Percentiles rank a stretch among this genome's conserved stretches.
Evolutionary conservation across 768 basidiomycete genomes (phyloP).

Genomic region (Coprinopsis marcescibilis): DNA sequence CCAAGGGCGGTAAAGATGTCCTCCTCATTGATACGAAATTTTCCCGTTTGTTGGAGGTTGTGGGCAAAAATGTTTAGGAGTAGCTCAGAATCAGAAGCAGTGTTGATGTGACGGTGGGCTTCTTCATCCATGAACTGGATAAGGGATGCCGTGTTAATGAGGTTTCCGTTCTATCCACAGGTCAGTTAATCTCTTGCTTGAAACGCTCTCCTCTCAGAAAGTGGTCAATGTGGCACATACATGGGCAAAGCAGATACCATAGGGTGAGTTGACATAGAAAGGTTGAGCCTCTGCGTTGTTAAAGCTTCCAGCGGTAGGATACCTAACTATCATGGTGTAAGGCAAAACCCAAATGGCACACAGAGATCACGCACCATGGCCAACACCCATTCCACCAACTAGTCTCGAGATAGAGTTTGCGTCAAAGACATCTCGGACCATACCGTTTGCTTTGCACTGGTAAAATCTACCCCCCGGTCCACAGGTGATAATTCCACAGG

Average conservation of each 20-base stretch:
- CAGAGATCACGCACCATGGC: conserved; percentile 65
- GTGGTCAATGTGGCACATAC: conserved; percentile 39
- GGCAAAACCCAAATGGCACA: background rate
- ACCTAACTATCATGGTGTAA: conserved; percentile 60
- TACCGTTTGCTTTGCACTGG: conserved; percentile 98
- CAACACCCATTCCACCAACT: conserved; percentile 94
- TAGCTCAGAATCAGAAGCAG: conserved; percentile 95
- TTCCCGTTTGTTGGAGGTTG: conserved; percentile 96
- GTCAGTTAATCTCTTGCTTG: too few species aligned
- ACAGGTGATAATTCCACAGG: conserved; percentile 95
- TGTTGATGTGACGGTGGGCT: conserved; percentile 98
- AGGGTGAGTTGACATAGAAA: conserved; percentile 99
- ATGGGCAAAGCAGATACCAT: conserved; percentile 97
- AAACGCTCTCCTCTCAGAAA: background rate
- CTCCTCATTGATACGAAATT: conserved; percentile 98
- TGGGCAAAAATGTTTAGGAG: conserved; percentile 97
- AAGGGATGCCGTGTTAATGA: conserved; percentile 87
- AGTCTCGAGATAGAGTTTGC: conserved; percentile 66
- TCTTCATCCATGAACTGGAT: conserved; percentile 92
- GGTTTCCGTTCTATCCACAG: conserved; percentile 84
- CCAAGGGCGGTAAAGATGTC: conserved; percentile 95
- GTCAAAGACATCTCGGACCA: conserved; percentile 98
- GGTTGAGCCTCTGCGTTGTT: conserved; percentile 97
- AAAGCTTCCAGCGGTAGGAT: conserved; percentile 97
- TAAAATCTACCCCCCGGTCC: conserved; percentile 92